A percentile compares a stretch with the other conserved stretches of the same genome.
phyloP scores from a whole-genome alignment of 768 basidiomycete genomes.

The Naematelia aurantialba region DNA sequence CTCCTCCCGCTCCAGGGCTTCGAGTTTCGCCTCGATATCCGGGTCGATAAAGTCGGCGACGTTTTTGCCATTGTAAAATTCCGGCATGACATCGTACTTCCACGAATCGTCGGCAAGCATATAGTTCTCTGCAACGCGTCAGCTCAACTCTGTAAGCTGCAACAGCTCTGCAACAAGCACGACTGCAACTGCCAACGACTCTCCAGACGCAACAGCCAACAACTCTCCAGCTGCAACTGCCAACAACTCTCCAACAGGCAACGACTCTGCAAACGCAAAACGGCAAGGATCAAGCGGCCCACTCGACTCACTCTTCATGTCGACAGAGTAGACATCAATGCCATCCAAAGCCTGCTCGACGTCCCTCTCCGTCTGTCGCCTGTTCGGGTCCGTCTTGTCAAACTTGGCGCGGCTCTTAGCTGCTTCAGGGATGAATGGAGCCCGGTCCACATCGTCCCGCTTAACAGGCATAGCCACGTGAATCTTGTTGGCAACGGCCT shows the following conservation, averaged over 20 bases:
- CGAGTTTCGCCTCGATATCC: constrained; percentile 93
- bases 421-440: constrained; percentile 82
- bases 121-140: constrained; percentile 68
- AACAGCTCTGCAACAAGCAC: no score
- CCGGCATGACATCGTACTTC: constrained; percentile 97
- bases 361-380: constrained; percentile 70
- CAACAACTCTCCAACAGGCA: no score
- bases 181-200: no score
- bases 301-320: constrained; percentile 70
- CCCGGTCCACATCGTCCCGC: constrained; percentile 81
- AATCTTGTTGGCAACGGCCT: constrained; percentile 87
- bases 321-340: constrained; percentile 82
- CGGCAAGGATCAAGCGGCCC: background rate
- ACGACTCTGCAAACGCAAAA: background rate
- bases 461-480: constrained; percentile 89
- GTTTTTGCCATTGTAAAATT: constrained; percentile 98
- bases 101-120: constrained; percentile 81
- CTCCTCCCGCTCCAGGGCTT: constrained; percentile 94
- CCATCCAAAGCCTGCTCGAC: constrained; percentile 73
- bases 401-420: constrained; percentile 74
- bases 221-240: no score
- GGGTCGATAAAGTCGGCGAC: constrained; percentile 97
- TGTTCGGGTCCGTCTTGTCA: constrained; percentile 80
- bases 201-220: no score
- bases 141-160: constrained; percentile 7